Percentiles rank a stretch among this genome's conserved stretches.
These are phyloP conservation scores for Sclerotinia trifoliorum DNA, from an alignment of 2,329 filamentous ascomycete species.

Conservation along the genomic window DNA sequence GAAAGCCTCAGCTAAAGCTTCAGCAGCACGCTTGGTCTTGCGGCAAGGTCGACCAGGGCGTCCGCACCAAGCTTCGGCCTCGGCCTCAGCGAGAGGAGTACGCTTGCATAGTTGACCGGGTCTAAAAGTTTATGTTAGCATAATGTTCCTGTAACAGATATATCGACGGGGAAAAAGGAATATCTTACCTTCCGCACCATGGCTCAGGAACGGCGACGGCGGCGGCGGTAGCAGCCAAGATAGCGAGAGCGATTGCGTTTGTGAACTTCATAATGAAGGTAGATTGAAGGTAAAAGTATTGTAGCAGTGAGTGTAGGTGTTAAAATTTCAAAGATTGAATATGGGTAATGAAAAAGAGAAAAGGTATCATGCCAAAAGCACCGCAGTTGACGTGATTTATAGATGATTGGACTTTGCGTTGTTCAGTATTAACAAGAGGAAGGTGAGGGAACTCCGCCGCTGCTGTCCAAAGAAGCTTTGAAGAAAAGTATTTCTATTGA, in stretches of 20 bases:
- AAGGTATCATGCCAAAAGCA: neutral
- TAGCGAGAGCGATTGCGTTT: conserved; percentile 17
- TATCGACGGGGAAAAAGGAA: neutral
- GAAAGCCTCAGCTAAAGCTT: conserved; percentile 14
- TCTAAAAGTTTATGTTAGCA: neutral
- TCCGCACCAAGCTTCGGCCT: conserved; percentile 15
- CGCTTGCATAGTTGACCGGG: conserved; percentile 20
- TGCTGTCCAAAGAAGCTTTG: conserved; percentile 2
- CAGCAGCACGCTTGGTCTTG: conserved; percentile 13
- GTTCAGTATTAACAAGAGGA: conserved; percentile 1
- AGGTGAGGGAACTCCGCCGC: neutral
- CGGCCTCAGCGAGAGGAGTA: conserved; percentile 24
- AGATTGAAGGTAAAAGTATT: conserved; percentile 8
- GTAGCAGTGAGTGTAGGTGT: neutral
- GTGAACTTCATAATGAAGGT: conserved; percentile 24
- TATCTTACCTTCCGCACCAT: conserved; percentile 12
- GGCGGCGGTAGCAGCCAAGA: conserved; percentile 21
- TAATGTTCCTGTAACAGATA: neutral
- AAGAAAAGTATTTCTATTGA: neutral
- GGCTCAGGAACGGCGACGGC: conserved; percentile 22
- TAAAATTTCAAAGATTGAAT: conserved; percentile 13
- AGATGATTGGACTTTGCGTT: neutral
- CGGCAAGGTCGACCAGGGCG: conserved; percentile 19
- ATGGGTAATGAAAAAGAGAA: conserved; percentile 3
- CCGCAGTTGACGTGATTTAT: conserved; percentile 14